Base-by-base conservation (phyloP, 1,284 basidiomycete genomes). In the Fomitiporia mediterranea region DNA sequence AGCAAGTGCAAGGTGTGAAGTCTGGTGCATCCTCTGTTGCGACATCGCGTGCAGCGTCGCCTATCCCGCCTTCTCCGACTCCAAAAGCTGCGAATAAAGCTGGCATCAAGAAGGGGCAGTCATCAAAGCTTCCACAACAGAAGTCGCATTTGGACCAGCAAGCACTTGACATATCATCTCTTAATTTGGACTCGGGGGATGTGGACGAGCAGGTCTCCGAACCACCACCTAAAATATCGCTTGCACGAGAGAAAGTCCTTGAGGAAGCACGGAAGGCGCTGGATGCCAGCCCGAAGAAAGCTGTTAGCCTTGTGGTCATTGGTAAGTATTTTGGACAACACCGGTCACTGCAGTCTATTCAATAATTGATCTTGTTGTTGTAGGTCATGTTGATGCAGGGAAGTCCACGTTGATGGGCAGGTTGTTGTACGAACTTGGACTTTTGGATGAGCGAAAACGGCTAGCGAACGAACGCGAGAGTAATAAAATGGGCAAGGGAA, bases 341-440 rank as follows among this genome's bases (percentile, higher is more conserved):
- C 57, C 19, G 23, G 51, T 56, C 9, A 28, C n/a, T 34, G 17
- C 4, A 15, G 19, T 30, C 23, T 34, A 53, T 13, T 30, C 34
- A 35, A 42, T 56, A 43, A n/a, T n/a, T n/a, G 48, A 21, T 7
- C 42, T 56, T 11, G 53, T 37, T 27, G 21, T 19, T 13, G n/a
- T 64, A 94, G 95, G 96, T 23, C 96, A 99, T 67, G 96, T 99
- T 59, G 96, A 99, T 71, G 96, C 97, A 13, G 96, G 96, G 49
- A 99, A 99, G 71, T 98, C 95, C 8, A 99, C 96, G 0, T 71
- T 99, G 43, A 98, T 98, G 94, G 96, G 96, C 0, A 79, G 95
- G 52, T 69, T 99, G 60, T 69, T 99, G 43, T 95, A 97, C 67
- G 97, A 98, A 61, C 78, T 97, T 0, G 96, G 97, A 15, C 80